Evolutionary conservation across 169 alveolate species (phyloP), one percentile per base, ranked within the genome.

Genomic region (Eimeria necatrix): DNA sequence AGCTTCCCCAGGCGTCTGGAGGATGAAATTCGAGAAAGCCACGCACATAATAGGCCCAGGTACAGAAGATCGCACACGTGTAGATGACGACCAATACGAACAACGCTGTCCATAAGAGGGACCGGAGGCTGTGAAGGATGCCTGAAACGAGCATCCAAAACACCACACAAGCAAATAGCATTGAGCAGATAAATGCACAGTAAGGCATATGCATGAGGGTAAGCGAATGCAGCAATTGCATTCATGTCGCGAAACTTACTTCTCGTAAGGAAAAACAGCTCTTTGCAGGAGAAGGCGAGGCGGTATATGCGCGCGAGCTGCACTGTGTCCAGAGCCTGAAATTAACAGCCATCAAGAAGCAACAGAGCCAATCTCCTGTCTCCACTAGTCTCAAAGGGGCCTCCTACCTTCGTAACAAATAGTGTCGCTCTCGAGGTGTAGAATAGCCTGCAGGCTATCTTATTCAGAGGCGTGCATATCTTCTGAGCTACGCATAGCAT

Each of bases 11-110:
- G 41, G 2, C 41, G 2, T 32, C 3, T 32, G 41, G 41, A 32
- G 41, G 41, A 32, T 32, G 41, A 32, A 51, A 10, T 49, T 14
- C 14, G 64, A 64, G 9, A 51, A 1, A 70, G 24, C 59, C 20
- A 73, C 95, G 49, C 46, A 91, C 95, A n/a, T 91, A 91, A 85
- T 73, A 91, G 22, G 95, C 60, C 95, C 95, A 91, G 32, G 95
- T 91, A 53, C 95, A 91, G 83, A 91, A 91, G 80, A 91, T 64
- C 9, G 95, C 95, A 81, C 95, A 91, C 5, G 95, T 76, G 81
- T 91, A 91, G 51, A 91, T 91, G 61, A 91, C 95, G 61, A 81
- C 85, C 80, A 91, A 59, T 4, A 91, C 95, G 76, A 91, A 91
- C 84, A 91, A 70, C 10, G 95, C 95, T 51, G 95, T 91, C 95